A percentile compares a stretch with the other conserved stretches of the same genome.
These are phyloP conservation scores for Termitomyces sp. DNA, from an alignment of 768 basidiomycete species.

Conservation along the genomic window DNA sequence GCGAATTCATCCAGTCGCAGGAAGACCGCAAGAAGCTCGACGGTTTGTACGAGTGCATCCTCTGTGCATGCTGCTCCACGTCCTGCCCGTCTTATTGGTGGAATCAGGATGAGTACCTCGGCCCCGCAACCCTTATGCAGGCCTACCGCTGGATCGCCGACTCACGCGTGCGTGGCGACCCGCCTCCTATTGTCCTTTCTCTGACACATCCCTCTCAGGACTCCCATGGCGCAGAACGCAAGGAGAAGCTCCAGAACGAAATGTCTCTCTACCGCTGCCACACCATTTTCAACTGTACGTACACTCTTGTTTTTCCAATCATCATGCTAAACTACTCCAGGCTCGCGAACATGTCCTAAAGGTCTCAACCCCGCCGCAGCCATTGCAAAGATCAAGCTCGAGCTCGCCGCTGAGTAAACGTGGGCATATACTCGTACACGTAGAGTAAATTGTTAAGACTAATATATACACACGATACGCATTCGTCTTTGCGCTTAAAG, in stretches of 20 bases:
- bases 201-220: constrained; percentile 42
- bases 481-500: too few relatives aligned
- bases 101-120: constrained; percentile 98
- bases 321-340: constrained; percentile 23
- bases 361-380: constrained; percentile 90
- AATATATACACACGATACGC: background rate
- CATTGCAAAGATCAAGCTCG: constrained; percentile 91
- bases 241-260: constrained; percentile 92
- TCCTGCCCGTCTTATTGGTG: constrained; percentile 99
- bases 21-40: constrained; percentile 95
- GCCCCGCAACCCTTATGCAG: constrained; percentile 94
- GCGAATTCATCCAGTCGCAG: constrained; percentile 84
- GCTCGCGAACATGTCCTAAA: constrained; percentile 95
- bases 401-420: constrained; percentile 68
- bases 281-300: constrained; percentile 93
- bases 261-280: constrained; percentile 97
- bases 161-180: constrained; percentile 63
- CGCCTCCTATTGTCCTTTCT: background rate
- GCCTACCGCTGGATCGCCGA: constrained; percentile 99
- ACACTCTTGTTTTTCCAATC: constrained; percentile 1
- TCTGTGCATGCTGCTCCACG: constrained; percentile 96
- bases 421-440: background rate
- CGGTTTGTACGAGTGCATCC: constrained; percentile 96
- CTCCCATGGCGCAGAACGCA: constrained; percentile 68
- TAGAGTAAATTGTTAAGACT: background rate